Evolutionary conservation across 73 alveolate genomes (phyloP).

Genomic region (Symbiodinium pilosum): DNA sequence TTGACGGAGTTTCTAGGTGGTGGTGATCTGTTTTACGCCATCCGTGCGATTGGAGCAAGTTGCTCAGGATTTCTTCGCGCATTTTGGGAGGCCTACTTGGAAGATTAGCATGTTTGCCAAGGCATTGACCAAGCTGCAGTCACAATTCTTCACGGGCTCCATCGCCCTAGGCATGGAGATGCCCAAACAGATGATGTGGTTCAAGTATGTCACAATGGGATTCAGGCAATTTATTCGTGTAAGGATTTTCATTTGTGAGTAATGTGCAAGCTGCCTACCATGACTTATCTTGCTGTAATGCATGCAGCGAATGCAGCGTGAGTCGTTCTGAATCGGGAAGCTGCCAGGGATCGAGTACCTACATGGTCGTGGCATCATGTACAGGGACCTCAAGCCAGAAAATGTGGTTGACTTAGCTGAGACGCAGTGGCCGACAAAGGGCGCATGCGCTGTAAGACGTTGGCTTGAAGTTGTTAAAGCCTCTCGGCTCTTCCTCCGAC

Average conservation of each 20-base stretch:
- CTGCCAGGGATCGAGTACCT: slow-evolving; percentile 88
- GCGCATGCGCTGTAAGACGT: background rate
- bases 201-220: too few relatives aligned
- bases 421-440: background rate
- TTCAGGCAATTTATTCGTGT: too few relatives aligned
- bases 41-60: slow-evolving; percentile 67
- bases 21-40: slow-evolving; percentile 91
- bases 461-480: background rate
- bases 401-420: background rate
- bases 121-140: slow-evolving; percentile 82
- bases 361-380: slow-evolving; percentile 94
- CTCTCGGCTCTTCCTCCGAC: background rate
- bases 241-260: too few relatives aligned
- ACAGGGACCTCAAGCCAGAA: slow-evolving; percentile 95
- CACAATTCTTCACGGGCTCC: slow-evolving; percentile 86
- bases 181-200: too few relatives aligned
- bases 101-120: too few relatives aligned
- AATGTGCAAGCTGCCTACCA: too few relatives aligned
- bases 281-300: background rate
- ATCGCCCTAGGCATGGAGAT: slow-evolving; percentile 41
- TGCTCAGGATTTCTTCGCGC: background rate
- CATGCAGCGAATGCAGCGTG: background rate
- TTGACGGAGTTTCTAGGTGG: slow-evolving; percentile 89
- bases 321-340: too few relatives aligned
- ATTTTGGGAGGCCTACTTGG: too few relatives aligned